These are phyloP conservation scores for Paramecium pentaurelia DNA, from an alignment of 73 alveolate genomes.

Conservation along the genomic window DNA sequence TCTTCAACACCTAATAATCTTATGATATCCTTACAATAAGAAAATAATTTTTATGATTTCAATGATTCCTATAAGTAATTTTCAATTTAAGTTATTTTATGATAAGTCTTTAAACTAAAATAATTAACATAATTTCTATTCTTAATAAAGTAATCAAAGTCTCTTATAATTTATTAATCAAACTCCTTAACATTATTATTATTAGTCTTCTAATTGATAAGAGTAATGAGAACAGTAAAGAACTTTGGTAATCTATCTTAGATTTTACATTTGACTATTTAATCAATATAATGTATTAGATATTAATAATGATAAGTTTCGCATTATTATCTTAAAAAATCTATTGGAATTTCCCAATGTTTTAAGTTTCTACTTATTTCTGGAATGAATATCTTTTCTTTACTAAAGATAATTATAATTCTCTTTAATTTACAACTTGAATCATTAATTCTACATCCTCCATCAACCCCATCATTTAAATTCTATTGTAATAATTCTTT, in stretches of 20 bases:
- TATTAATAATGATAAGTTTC: neutral
- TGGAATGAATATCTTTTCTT: neutral
- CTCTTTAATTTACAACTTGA: neutral
- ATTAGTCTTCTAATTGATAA: neutral
- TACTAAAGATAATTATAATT: neutral
- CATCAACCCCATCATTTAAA: neutral
- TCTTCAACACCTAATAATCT: neutral
- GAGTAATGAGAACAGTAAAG: neutral
- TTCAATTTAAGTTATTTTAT: neutral
- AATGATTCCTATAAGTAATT: neutral
- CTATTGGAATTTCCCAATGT: slow-evolving; percentile 27
- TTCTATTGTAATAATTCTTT: neutral
- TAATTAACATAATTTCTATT: neutral
- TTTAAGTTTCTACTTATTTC: neutral
- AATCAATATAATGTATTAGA: slow-evolving; percentile 15
- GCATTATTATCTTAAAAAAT: neutral
- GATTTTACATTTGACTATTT: neutral
- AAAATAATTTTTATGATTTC: neutral
- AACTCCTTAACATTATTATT: neutral
- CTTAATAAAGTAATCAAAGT: neutral
- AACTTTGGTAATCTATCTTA: neutral
- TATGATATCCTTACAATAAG: neutral
- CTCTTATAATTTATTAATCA: neutral
- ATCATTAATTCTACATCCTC: neutral
- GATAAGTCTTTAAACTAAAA: neutral